Conservation (phyloP, 2,329 filamentous ascomycete genomes). For the Penicillium sp. region DNA sequence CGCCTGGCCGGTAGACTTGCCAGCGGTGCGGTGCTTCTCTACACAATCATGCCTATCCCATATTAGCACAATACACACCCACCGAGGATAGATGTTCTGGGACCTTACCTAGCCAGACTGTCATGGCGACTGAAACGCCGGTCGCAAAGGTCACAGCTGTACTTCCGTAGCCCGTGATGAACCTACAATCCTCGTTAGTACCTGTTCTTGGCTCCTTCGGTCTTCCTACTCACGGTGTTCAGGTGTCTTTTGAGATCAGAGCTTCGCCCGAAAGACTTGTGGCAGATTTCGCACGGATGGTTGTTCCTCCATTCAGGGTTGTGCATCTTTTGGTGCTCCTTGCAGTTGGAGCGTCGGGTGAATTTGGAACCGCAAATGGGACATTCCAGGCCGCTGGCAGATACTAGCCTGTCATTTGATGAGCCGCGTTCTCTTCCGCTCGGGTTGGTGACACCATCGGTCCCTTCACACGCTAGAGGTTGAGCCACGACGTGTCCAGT, state of each 20-base stretch:
- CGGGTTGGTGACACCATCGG: not conserved
- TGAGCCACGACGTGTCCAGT: not conserved
- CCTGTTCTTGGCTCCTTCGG: constrained; percentile 16
- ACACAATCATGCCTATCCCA: not conserved
- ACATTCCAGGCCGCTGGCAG: constrained; percentile 61
- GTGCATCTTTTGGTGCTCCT: constrained; percentile 76
- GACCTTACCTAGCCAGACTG: constrained; percentile 10
- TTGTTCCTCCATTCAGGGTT: constrained; percentile 63
- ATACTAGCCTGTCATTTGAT: constrained; percentile 16
- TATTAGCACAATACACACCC: not conserved
- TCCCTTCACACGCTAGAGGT: constrained; percentile 1
- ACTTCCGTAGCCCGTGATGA: constrained; percentile 3
- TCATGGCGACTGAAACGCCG: constrained; percentile 12
- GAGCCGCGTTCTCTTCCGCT: not conserved
- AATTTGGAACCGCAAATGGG: constrained; percentile 69
- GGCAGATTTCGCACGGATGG: constrained; percentile 62
- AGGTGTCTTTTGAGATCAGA: constrained; percentile 61
- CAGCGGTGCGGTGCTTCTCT: not conserved
- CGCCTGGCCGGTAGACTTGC: not conserved
- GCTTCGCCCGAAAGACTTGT: constrained; percentile 69
- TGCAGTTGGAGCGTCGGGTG: constrained; percentile 76
- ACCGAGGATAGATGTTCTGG: not conserved
- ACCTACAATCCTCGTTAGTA: constrained; percentile 2
- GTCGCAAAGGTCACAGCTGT: constrained; percentile 14
- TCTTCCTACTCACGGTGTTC: constrained; percentile 43